A percentile compares a stretch with the other conserved stretches of the same genome.
These are phyloP conservation scores for Candida quercuum DNA, from an alignment of 805 yeast species.

Conservation along the genomic window DNA sequence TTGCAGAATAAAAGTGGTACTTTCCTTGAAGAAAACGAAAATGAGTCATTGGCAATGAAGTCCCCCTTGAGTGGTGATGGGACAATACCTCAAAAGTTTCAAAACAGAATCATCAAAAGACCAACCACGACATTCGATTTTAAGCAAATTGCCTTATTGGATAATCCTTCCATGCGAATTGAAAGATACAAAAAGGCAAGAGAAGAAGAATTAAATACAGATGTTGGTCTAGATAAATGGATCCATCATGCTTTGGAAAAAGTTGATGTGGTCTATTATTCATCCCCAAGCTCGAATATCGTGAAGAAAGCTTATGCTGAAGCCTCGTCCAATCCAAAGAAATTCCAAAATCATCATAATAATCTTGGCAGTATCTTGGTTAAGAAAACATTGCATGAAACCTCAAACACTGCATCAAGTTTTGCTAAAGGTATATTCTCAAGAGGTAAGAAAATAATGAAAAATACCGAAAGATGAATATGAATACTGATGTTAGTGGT, in stretches of 20 bases:
- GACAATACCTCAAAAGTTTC: background rate
- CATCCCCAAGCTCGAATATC: constrained; percentile 28
- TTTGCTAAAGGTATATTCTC: constrained; percentile 51
- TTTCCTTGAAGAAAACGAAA: constrained; percentile 16
- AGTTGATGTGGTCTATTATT: constrained; percentile 22
- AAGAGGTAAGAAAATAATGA: constrained; percentile 49
- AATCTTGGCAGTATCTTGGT: constrained; percentile 43
- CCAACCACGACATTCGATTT: constrained; percentile 26
- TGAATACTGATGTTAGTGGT: too few species aligned
- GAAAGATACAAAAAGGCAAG: constrained; percentile 37
- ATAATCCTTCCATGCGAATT: constrained; percentile 38
- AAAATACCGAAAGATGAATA: constrained; percentile 23
- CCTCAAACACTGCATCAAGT: constrained; percentile 46
- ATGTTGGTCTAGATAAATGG: constrained; percentile 59
- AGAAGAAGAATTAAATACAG: constrained; percentile 36
- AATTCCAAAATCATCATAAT: constrained; percentile 30
- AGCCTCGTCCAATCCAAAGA: constrained; percentile 36
- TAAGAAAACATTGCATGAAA: constrained; percentile 43
- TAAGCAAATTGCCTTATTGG: constrained; percentile 34
- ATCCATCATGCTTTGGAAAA: constrained; percentile 31
- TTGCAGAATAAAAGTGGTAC: background rate
- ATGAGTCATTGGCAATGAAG: too few species aligned
- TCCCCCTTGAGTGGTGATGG: too few species aligned
- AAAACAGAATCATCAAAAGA: background rate
- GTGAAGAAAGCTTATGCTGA: constrained; percentile 64